These are phyloP conservation scores for Geosmithia putterillii DNA, from an alignment of 2,329 filamentous ascomycete species.

Conservation along the genomic window DNA sequence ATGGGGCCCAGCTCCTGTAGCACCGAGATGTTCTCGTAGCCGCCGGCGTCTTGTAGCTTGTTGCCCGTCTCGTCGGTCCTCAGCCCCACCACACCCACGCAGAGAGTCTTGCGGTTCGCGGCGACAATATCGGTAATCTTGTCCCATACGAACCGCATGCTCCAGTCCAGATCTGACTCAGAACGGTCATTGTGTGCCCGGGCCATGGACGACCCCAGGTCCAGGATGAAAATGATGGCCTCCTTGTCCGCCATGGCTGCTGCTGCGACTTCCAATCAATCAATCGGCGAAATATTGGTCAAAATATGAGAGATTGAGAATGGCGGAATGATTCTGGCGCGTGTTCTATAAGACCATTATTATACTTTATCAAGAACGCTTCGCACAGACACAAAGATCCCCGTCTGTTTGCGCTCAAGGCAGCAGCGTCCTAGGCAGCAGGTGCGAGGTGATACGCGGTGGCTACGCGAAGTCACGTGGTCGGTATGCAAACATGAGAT, in stretches of 20 bases:
- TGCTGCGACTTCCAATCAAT: too few species aligned
- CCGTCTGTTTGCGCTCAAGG: slow-evolving; percentile 5
- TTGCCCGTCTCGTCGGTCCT: slow-evolving; percentile 70
- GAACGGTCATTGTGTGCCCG: slow-evolving; percentile 56
- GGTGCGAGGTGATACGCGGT: slow-evolving; percentile 9
- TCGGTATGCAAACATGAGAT: neutral
- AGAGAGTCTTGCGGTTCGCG: slow-evolving; percentile 53
- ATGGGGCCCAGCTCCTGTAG: slow-evolving; percentile 54
- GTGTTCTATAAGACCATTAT: neutral
- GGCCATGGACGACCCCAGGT: slow-evolving; percentile 78
- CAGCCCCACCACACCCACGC: slow-evolving; percentile 69
- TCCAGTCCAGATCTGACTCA: slow-evolving; percentile 78
- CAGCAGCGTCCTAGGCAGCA: slow-evolving; percentile 5
- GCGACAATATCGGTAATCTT: slow-evolving; percentile 61
- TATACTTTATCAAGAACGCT: neutral
- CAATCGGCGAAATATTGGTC: too few species aligned
- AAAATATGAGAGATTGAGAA: neutral
- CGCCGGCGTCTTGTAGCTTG: slow-evolving; percentile 51
- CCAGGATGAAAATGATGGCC: slow-evolving; percentile 82
- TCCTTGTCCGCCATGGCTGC: slow-evolving; percentile 80
- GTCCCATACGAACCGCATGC: slow-evolving; percentile 90
- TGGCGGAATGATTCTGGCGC: neutral
- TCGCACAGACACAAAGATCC: neutral
- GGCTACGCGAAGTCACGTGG: slow-evolving; percentile 18
- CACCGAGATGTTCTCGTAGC: slow-evolving; percentile 72